Evolutionary conservation across 208 protist genomes (phyloP), one percentile per base, ranked within the genome.

Genomic region (Tritrichomonas musculus): DNA sequence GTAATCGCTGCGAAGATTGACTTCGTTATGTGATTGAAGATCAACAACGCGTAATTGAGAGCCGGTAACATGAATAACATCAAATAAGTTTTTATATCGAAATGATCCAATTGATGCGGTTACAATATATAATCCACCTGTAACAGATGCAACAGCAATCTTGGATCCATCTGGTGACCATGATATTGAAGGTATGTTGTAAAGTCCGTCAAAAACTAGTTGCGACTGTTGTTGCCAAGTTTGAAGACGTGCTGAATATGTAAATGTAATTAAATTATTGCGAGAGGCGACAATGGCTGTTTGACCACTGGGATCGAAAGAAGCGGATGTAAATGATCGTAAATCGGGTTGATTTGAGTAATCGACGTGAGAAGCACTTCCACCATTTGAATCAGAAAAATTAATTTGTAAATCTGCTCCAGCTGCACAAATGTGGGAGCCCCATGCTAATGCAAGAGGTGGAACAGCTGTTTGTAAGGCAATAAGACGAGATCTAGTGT

Each of bases 141-240:
- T 82, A 9, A 82, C 73, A 50, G 73, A 82, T 49, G 73, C 33
- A 82, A 82, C 73, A 82, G 73, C 73, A 9, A 82, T 82, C 20
- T 36, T 82, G 11, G 73, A 82, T 20, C 73, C 73, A 53, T 82
- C 73, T 11, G 73, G 73, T 47, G n/a, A 47, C 73, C 73, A 82
- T 50, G 33, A 47, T n/a, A 82, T 82, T 53, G 47, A 33, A 30
- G 73, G 73, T 53, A 82, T 36, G 30, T 47, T 20, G 50, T 82
- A 82, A 50, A 82, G 30, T 49, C 73, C 73, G 33, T 82, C 73
- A 53, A 82, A 82, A 53, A 53, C 41, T 11, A 82, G n/a, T 50
- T 82, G 47, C 25, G 33, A 14, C 30, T 25, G 20, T 53, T 82
- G 73, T 50, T 36, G n/a, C 73, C 73, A 82, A 1, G 11, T 82